A percentile compares a stretch with the other conserved stretches of the same genome.
Conservation (phyloP, 1,284 basidiomycete genomes). For the Moesziomyces parantarcticus region DNA sequence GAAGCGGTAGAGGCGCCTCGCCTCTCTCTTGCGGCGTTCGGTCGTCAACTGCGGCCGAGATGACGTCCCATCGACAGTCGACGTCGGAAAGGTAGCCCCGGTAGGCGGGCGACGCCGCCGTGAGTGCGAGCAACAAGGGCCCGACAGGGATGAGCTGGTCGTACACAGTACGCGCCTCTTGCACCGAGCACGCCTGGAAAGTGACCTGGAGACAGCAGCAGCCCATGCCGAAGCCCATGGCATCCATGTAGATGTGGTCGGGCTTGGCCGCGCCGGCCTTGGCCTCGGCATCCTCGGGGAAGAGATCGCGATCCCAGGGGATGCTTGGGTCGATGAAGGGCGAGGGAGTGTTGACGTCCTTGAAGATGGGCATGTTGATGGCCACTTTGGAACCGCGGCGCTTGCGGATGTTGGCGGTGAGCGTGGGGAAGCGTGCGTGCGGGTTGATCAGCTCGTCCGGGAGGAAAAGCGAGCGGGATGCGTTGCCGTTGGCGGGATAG, state of each 20-base stretch:
- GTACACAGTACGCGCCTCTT: conserved; percentile 90
- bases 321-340: conserved; percentile 92
- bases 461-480: conserved; percentile 90
- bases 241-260: conserved; percentile 97
- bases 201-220: conserved; percentile 98
- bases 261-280: conserved; percentile 82
- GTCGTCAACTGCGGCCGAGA: conserved; percentile 96
- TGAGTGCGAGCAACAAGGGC: conserved; percentile 94
- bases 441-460: conserved; percentile 96
- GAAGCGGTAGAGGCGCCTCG: conserved; percentile 69
- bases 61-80: conserved; percentile 98
- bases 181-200: conserved; percentile 93
- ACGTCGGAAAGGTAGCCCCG: conserved; percentile 94
- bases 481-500: conserved; percentile 79
- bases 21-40: conserved; percentile 94
- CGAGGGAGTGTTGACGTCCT: conserved; percentile 85
- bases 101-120: conserved; percentile 92
- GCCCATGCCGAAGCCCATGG: conserved; percentile 99
- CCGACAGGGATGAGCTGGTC: conserved; percentile 93
- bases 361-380: conserved; percentile 93
- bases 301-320: conserved; percentile 82
- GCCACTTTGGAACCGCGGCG: conserved; percentile 92
- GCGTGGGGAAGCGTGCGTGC: conserved; percentile 96
- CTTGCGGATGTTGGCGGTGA: conserved; percentile 93
- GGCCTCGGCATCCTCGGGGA: conserved; percentile 86